Percentiles rank a stretch among this genome's conserved stretches.
Evolutionary conservation across 768 basidiomycete species (phyloP).

Genomic region (Suillus occidentalis): DNA sequence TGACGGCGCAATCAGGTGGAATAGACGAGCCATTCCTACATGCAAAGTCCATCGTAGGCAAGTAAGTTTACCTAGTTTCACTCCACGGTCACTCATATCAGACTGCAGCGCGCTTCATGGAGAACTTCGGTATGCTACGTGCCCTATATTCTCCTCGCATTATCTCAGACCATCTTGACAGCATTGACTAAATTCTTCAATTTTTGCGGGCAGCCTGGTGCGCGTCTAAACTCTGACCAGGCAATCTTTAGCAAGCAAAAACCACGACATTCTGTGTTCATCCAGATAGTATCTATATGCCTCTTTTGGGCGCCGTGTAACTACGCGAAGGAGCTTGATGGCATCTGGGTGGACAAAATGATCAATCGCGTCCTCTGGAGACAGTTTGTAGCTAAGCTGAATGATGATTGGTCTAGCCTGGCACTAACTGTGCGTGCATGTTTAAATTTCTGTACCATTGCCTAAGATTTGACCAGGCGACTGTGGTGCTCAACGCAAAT

Average conservation of each 20-base stretch:
- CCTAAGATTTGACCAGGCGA: constrained; percentile 33
- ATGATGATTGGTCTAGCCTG: constrained; percentile 48
- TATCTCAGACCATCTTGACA: constrained; percentile 10
- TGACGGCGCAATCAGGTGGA: not conserved
- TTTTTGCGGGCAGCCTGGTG: constrained; percentile 36
- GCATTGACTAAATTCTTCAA: constrained; percentile 32
- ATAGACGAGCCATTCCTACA: not conserved
- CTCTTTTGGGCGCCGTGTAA: constrained; percentile 48
- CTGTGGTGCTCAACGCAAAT: constrained; percentile 50
- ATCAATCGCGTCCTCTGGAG: constrained; percentile 40
- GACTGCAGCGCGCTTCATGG: constrained; percentile 41
- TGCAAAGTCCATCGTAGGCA: not conserved
- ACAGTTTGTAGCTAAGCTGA: constrained; percentile 40
- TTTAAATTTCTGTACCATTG: not conserved
- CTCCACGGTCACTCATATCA: not conserved
- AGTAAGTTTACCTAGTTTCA: not conserved
- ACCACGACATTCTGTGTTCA: constrained; percentile 29
- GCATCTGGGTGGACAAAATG: constrained; percentile 44
- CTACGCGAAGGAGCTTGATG: constrained; percentile 40
- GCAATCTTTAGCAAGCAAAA: constrained; percentile 18
- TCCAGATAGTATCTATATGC: constrained; percentile 35
- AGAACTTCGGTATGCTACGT: constrained; percentile 35
- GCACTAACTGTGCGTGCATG: constrained; percentile 42
- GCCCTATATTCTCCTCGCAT: not conserved
- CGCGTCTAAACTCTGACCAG: constrained; percentile 32